Evolutionary conservation across 768 basidiomycete species (phyloP).

Genomic region (Leccinum disarticulatum): DNA sequence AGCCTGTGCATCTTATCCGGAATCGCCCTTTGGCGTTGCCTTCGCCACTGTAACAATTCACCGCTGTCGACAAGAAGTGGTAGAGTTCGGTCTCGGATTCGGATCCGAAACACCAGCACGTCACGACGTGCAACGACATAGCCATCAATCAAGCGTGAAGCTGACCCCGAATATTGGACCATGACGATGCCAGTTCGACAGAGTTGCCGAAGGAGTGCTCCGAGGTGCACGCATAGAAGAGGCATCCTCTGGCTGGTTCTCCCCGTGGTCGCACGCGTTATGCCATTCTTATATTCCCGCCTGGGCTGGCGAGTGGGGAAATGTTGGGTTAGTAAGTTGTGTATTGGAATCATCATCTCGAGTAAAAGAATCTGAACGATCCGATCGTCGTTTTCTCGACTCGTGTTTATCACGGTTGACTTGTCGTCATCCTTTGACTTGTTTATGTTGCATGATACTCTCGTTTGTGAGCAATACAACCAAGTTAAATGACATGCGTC

Average conservation of each 20-base stretch:
- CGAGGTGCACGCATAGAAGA: not conserved
- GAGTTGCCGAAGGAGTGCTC: not conserved
- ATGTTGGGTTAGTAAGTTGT: too few species aligned
- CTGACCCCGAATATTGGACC: not conserved
- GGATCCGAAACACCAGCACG: not conserved
- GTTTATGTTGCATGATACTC: not conserved
- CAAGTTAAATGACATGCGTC: not conserved
- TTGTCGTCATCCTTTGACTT: not conserved
- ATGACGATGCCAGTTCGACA: not conserved
- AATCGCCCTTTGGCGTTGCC: conserved; percentile 19
- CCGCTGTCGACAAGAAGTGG: too few species aligned
- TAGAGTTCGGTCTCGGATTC: not conserved
- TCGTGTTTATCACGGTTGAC: too few species aligned
- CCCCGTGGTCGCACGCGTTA: too few species aligned
- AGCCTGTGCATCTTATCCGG: conserved; percentile 13
- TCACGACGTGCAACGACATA: not conserved
- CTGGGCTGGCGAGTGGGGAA: too few species aligned
- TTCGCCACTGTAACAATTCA: not conserved
- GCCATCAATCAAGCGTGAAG: not conserved
- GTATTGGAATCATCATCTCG: too few species aligned
- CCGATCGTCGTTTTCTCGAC: too few species aligned
- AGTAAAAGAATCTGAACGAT: too few species aligned
- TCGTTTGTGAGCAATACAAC: not conserved
- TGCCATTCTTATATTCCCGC: too few species aligned
- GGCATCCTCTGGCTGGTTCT: too few species aligned